Percentiles rank a stretch among this genome's conserved stretches.
Conservation (phyloP, 139 green algal species). For the Pleodorina starrii region DNA sequence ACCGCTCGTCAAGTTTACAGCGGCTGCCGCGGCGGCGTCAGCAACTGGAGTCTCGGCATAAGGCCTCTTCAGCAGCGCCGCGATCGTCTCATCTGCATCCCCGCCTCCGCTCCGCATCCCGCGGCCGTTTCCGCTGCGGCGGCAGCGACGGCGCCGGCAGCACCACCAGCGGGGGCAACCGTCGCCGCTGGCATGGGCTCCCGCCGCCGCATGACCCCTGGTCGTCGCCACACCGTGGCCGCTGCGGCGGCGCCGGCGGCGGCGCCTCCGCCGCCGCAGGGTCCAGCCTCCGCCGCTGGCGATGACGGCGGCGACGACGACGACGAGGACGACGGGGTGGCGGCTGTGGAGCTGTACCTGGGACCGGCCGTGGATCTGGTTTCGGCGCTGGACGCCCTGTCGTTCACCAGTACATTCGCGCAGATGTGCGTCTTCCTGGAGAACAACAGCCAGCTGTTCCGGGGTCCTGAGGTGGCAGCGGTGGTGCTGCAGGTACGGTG, state of each 20-base stretch:
- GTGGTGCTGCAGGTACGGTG: slow-evolving; percentile 43
- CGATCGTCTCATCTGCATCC: no score
- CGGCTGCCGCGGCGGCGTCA: no score
- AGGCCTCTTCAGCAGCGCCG: no score
- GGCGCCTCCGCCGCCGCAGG: background rate
- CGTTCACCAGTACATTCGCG: slow-evolving; percentile 15
- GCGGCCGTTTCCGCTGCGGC: no score
- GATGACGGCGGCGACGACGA: background rate
- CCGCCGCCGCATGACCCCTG: no score
- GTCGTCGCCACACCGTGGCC: background rate
- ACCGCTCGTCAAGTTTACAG: no score
- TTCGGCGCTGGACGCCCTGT: background rate
- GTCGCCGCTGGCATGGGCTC: no score
- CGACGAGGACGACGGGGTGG: background rate
- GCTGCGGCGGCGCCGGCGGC: background rate
- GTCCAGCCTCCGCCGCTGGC: background rate
- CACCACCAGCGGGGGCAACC: no score
- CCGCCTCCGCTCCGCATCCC: no score
- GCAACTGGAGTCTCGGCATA: no score
- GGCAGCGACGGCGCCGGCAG: no score
- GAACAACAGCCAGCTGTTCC: background rate
- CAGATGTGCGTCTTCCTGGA: slow-evolving; percentile 11
- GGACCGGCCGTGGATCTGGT: background rate
- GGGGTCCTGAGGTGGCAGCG: slow-evolving; percentile 9
- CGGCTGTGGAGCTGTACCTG: background rate